Conservation (phyloP, 2,329 filamentous ascomycete species). For the Paecilomyces niveus region DNA sequence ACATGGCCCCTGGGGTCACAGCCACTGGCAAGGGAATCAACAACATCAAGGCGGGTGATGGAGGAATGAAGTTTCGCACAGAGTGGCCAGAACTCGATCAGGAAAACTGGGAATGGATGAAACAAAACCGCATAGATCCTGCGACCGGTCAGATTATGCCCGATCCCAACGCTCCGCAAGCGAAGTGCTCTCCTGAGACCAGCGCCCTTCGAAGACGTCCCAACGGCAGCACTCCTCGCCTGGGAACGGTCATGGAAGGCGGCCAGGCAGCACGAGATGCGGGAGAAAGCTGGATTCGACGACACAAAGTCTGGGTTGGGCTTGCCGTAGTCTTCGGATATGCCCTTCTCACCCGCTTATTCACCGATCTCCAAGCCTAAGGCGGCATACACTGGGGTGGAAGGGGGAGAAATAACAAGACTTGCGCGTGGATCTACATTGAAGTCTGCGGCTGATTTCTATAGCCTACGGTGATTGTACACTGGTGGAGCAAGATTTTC, state of each 20-base stretch:
- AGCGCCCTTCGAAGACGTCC: conserved; percentile 59
- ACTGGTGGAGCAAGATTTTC: neutral
- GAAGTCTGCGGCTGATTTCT: neutral
- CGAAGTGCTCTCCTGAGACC: conserved; percentile 54
- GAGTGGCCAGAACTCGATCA: conserved; percentile 87
- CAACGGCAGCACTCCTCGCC: conserved; percentile 46
- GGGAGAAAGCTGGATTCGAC: conserved; percentile 72
- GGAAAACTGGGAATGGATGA: conserved; percentile 91
- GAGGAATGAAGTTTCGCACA: conserved; percentile 77
- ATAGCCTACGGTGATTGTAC: neutral
- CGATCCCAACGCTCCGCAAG: conserved; percentile 45
- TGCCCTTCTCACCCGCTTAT: conserved; percentile 69
- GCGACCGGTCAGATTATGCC: conserved; percentile 63
- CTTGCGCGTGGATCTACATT: neutral
- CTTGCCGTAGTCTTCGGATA: conserved; percentile 70
- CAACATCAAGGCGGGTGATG: conserved; percentile 79
- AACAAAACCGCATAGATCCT: conserved; percentile 69
- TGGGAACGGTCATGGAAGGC: conserved; percentile 68
- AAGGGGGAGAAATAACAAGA: neutral
- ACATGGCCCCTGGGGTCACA: conserved; percentile 43
- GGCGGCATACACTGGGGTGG: neutral
- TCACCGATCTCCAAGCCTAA: conserved; percentile 48
- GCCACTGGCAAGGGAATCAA: conserved; percentile 62
- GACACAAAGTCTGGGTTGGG: conserved; percentile 69
- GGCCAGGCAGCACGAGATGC: conserved; percentile 67